Base-by-base conservation (phyloP, 2,329 filamentous ascomycete species). In the Aspergillus caelatus region DNA sequence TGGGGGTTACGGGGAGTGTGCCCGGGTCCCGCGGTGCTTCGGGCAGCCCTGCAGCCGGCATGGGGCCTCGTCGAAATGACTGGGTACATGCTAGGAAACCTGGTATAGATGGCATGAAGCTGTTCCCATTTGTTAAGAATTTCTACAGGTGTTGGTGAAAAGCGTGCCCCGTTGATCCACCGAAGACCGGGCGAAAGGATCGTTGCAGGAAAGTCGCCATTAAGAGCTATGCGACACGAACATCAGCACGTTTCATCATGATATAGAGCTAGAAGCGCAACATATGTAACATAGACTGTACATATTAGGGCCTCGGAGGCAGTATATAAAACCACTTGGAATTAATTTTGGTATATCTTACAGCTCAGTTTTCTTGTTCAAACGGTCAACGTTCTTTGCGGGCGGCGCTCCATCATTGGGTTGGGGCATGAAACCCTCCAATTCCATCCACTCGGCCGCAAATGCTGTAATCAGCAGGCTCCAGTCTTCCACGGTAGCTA, bases 401-500 rank as follows among this genome's bases (percentile, higher is more conserved):
- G 46, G 30, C 30, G 41, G 5, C 11, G 32, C 36, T 23, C 39
- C 48, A 26, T 34, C 34, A 19, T 30, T 32, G 30, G 57, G 30
- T 8, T 39, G 45, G 6, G 64, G 62, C 64, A 88, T 77, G 64
- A 78, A 84, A 1, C 82, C 86, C 67, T 89, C 88, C 65, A 98
- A 78, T 68, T 96, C 94, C 86, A 98, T 87, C 93, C 94, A 98
- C 79, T 98, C 94, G 0, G 91, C 89, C 39, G 89, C 86, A 80
- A 98, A 99, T 0, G 89, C 94, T 0, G 91, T 90, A 8, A 94
- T 83, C 56, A 99, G 89, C 75, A 86, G 89, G 21, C 91, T 88
- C 95, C 95, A 99, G 77, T 99, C 95, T 71, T 91, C 86, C 41
- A 94, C 87, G 0, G 91, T 94, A 10, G 87, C 83, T 68, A 90